phyloP scores from a whole-genome alignment of 768 basidiomycete species.

The Rhizopogon sp. region DNA sequence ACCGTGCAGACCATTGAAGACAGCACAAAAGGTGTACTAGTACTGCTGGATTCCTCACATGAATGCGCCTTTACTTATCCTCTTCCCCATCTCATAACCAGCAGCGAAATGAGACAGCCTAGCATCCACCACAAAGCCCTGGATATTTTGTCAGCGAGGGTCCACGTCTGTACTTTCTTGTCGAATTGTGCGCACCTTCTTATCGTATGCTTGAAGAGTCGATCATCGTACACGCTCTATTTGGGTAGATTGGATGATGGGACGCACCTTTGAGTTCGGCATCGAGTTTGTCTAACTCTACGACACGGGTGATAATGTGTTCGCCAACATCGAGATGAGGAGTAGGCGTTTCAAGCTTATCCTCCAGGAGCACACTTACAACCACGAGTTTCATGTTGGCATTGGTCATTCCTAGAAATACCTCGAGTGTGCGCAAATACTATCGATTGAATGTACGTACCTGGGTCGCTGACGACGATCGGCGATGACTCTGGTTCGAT shows the following conservation, averaged over 20 bases:
- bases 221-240: not conserved
- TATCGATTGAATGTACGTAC: constrained; percentile 28
- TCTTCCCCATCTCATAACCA: constrained; percentile 58
- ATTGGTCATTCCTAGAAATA: constrained; percentile 75
- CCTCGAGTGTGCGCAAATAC: not conserved
- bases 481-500: constrained; percentile 60
- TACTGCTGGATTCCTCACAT: not conserved
- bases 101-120: constrained; percentile 70
- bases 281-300: constrained; percentile 62
- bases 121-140: constrained; percentile 72
- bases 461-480: constrained; percentile 65
- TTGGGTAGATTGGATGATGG: not conserved
- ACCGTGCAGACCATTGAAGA: no score
- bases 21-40: no score
- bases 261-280: constrained; percentile 62
- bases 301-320: constrained; percentile 68
- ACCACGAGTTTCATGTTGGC: constrained; percentile 89
- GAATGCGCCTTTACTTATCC: constrained; percentile 25
- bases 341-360: constrained; percentile 59
- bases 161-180: not conserved
- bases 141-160: not conserved
- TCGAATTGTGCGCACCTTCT: constrained; percentile 37
- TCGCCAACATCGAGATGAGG: constrained; percentile 86
- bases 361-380: constrained; percentile 62
- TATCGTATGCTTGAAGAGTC: constrained; percentile 45